phyloP scores from a whole-genome alignment of 1,139 yeast species.

The Diutina siamensis region DNA sequence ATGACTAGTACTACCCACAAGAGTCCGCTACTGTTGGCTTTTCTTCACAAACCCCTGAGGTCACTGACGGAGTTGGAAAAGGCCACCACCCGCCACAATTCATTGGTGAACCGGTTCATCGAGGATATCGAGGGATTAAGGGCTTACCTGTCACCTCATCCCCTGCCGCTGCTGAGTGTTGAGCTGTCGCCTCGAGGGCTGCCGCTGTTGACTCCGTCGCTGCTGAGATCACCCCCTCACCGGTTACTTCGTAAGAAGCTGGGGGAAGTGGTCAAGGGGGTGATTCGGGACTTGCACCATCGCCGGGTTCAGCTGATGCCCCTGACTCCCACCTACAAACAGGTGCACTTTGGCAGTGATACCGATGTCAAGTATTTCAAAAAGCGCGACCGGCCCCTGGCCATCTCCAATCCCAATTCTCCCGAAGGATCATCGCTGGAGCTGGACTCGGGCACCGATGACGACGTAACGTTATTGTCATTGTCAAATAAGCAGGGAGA shows the following conservation, averaged over 20 bases:
- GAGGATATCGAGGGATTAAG: not conserved
- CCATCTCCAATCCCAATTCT: slow-evolving; percentile 57
- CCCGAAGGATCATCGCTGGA: slow-evolving; percentile 21
- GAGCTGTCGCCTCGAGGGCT: slow-evolving; percentile 5
- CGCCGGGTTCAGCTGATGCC: slow-evolving; percentile 44
- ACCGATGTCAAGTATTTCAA: slow-evolving; percentile 62
- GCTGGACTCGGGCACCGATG: slow-evolving; percentile 16
- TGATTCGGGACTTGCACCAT: slow-evolving; percentile 40
- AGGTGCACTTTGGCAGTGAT: slow-evolving; percentile 66
- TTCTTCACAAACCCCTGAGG: slow-evolving; percentile 32
- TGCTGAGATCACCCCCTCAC: not conserved
- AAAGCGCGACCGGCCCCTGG: slow-evolving; percentile 60
- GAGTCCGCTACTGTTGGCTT: slow-evolving; percentile 20
- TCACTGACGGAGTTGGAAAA: slow-evolving; percentile 20
- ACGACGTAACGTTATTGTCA: slow-evolving; percentile 7
- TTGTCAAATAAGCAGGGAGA: slow-evolving; percentile 8
- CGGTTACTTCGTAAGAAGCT: slow-evolving; percentile 56
- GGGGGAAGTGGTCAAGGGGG: slow-evolving; percentile 71
- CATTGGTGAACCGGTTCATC: slow-evolving; percentile 14
- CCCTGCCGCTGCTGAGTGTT: slow-evolving; percentile 3
- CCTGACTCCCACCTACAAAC: slow-evolving; percentile 58
- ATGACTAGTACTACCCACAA: not conserved
- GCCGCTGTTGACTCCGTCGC: not conserved
- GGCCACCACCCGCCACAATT: slow-evolving; percentile 25
- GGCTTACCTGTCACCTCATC: not conserved